Evolutionary conservation across 2,329 filamentous ascomycete species (phyloP), one percentile per base, ranked within the genome.

Genomic region (Emergomyces pasteurianus): DNA sequence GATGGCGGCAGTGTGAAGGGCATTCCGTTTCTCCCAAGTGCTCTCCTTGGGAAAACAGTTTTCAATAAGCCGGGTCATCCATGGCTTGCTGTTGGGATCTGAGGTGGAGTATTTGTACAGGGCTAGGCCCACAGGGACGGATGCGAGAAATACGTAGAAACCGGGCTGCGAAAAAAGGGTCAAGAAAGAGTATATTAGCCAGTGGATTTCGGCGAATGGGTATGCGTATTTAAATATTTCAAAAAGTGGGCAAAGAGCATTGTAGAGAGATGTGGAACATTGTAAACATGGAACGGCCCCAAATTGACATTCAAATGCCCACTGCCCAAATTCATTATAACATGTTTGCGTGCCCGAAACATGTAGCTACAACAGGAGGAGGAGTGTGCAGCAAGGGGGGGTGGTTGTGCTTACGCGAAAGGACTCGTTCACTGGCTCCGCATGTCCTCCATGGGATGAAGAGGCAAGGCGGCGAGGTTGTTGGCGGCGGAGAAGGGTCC

Each of bases 1-100:
- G 64, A 86, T 74, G 65, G 82, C 80, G 62, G 77, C 75, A 12
- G 81, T 83, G 72, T 86, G 85, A 58, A 86, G 69, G 60, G 80
- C 79, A 69, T 86, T 87, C 66, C 80, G 77, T 66, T 78, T 74
- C 59, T 79, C 79, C 73, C 79, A 83, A 49, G 75, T 70, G 62
- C 82, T 78, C 67, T 82, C 77, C 61, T 78, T 79, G 26, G 79
- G 73, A 42, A 78, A 78, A 71, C 81, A 86, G 65, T 79, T 79
- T 65, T 80, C 73, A 68, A 87, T 83, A 68, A 83, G 65, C 65
- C 68, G 64, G 62, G 76, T 73, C 58, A 79, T 70, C 67, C 69
- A 74, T 49, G 76, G 77, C 60, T 72, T 67, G 34, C 71, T 68
- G 64, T 67, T 72, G 31, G 74, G 71, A 47, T 74, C 71, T 65